phyloP scores from a whole-genome alignment of 2,329 filamentous ascomycete genomes.

The Hypoxylon sp. region DNA sequence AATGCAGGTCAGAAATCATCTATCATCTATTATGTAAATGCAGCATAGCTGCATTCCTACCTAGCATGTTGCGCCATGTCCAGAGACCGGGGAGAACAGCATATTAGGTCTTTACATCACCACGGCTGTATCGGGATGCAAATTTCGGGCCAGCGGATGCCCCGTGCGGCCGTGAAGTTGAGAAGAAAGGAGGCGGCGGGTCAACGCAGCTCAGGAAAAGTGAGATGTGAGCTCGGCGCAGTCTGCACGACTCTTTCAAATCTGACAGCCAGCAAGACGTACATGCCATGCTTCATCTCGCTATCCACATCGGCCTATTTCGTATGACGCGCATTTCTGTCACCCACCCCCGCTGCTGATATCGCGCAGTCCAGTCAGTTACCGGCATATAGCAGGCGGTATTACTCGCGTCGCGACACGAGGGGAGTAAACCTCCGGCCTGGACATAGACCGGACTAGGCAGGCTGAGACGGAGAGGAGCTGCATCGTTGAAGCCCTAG shows the following conservation, averaged over 20 bases:
- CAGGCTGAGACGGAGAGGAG: slow-evolving; percentile 47
- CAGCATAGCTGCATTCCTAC: slow-evolving; percentile 11
- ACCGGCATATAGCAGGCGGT: not conserved
- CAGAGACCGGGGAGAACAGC: not conserved
- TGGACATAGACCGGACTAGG: slow-evolving; percentile 56
- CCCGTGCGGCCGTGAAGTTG: not conserved
- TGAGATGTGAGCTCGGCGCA: slow-evolving; percentile 1
- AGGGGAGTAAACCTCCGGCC: slow-evolving; percentile 49
- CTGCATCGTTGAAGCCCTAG: not conserved
- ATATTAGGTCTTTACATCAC: slow-evolving; percentile 53
- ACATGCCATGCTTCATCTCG: not conserved
- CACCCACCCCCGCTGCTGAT: not conserved
- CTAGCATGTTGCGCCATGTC: slow-evolving; percentile 17
- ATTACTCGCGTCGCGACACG: slow-evolving; percentile 61
- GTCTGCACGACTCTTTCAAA: not conserved
- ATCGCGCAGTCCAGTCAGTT: not conserved
- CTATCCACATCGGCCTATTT: slow-evolving; percentile 51
- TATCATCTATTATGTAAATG: slow-evolving; percentile 4
- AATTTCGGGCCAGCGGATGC: slow-evolving; percentile 8
- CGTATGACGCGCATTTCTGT: slow-evolving; percentile 10
- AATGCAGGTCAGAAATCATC: slow-evolving; percentile 23
- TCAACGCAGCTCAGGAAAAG: not conserved
- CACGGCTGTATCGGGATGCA: slow-evolving; percentile 60
- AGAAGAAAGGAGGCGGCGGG: not conserved
- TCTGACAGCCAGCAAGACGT: not conserved